phyloP scores from a whole-genome alignment of 2,329 filamentous ascomycete genomes.

The Fusarium fujikuroi region DNA sequence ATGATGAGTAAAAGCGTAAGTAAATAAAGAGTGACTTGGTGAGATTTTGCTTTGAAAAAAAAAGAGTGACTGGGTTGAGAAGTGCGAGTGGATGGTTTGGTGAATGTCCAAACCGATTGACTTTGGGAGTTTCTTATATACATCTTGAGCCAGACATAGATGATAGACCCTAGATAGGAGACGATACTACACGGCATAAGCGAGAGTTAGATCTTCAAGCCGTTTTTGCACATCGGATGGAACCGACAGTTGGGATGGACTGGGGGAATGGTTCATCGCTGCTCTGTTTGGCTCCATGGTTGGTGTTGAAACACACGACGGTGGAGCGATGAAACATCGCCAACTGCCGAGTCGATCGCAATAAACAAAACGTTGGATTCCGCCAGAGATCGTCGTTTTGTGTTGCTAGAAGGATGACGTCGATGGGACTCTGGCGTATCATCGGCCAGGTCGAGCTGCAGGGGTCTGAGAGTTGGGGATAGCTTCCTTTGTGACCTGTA shows the following conservation, averaged over 20 bases:
- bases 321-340: slow-evolving; percentile 4
- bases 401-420: neutral
- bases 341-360: slow-evolving; percentile 22
- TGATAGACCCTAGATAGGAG: neutral
- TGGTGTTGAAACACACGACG: neutral
- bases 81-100: neutral
- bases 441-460: neutral
- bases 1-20: slow-evolving; percentile 1
- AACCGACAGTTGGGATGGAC: neutral
- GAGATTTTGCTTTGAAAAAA: slow-evolving; percentile 1
- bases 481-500: neutral
- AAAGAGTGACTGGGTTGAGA: slow-evolving; percentile 22
- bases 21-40: slow-evolving; percentile 26
- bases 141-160: neutral
- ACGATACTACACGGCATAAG: neutral
- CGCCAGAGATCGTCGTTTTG: slow-evolving; percentile 1
- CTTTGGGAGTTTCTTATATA: slow-evolving; percentile 7
- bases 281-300: neutral
- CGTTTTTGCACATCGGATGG: neutral
- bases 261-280: neutral
- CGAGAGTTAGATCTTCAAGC: slow-evolving; percentile 18
- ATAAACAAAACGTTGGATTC: neutral
- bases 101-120: neutral
- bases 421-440: slow-evolving; percentile 2
- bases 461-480: neutral